These are phyloP conservation scores for Cornus florida DNA, from an alignment of 148 eudicot species.

Conservation along the genomic window DNA sequence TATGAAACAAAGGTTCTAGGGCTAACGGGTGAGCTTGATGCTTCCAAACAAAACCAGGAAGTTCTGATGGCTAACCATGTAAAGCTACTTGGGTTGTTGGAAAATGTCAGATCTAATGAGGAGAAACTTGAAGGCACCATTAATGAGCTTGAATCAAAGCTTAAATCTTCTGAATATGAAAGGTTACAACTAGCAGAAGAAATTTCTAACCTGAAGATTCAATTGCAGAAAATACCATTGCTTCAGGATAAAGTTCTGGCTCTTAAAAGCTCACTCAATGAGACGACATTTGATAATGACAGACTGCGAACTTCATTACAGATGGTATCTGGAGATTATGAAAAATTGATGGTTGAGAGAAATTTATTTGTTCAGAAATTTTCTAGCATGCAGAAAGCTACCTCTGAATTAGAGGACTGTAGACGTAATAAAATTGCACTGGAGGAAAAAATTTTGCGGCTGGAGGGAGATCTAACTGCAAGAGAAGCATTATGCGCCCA, in stretches of 20 bases:
- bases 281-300: constrained; percentile 46
- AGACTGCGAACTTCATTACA: constrained; percentile 51
- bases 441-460: constrained; percentile 60
- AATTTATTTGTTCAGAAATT: constrained; percentile 45
- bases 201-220: constrained; percentile 53
- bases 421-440: constrained; percentile 35
- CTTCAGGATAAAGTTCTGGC: constrained; percentile 61
- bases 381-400: constrained; percentile 39
- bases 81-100: constrained; percentile 38
- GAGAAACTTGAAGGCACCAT: constrained; percentile 45
- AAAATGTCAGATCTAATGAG: constrained; percentile 48
- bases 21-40: constrained; percentile 46
- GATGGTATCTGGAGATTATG: constrained; percentile 40
- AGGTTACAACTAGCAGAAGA: constrained; percentile 60
- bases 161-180: constrained; percentile 64
- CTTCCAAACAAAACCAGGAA: constrained; percentile 46
- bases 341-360: constrained; percentile 59
- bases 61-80: constrained; percentile 53
- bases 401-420: constrained; percentile 68
- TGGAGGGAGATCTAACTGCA: constrained; percentile 59
- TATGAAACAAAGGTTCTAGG: constrained; percentile 49
- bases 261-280: constrained; percentile 44
- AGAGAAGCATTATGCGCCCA: constrained; percentile 48
- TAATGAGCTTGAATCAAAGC: constrained; percentile 60
- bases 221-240: constrained; percentile 49